Conservation (phyloP, 1,284 basidiomycete species). For the Sporisorium graminicola region DNA sequence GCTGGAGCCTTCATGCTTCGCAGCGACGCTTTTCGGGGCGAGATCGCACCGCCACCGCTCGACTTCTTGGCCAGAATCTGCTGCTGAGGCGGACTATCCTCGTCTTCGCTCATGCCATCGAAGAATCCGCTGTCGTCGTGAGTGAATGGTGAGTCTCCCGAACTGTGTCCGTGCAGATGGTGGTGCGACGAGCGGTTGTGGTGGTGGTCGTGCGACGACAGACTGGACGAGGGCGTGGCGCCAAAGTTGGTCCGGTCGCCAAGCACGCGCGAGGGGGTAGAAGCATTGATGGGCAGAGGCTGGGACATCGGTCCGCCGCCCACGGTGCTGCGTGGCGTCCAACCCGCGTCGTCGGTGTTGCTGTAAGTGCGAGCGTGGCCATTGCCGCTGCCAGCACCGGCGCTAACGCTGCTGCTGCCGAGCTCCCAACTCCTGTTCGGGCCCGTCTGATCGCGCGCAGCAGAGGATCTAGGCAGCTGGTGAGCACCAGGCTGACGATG, state of each 20-base stretch:
- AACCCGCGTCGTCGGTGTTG: slow-evolving; percentile 21
- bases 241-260: slow-evolving; percentile 36
- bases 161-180: slow-evolving; percentile 8
- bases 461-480: slow-evolving; percentile 14
- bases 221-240: slow-evolving; percentile 7
- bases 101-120: slow-evolving; percentile 39
- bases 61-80: not conserved
- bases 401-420: not conserved
- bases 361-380: slow-evolving; percentile 15
- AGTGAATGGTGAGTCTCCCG: slow-evolving; percentile 20
- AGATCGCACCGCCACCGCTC: not conserved
- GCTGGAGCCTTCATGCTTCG: slow-evolving; percentile 9
- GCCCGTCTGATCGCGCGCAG: slow-evolving; percentile 2
- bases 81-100: slow-evolving; percentile 9
- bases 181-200: slow-evolving; percentile 5
- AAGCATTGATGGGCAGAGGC: slow-evolving; percentile 23
- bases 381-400: not conserved
- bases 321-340: slow-evolving; percentile 17
- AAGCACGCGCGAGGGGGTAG: slow-evolving; percentile 38
- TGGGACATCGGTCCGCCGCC: slow-evolving; percentile 20
- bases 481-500: slow-evolving; percentile 14
- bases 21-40: slow-evolving; percentile 31
- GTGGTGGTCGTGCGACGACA: slow-evolving; percentile 1
- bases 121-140: slow-evolving; percentile 63
- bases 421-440: slow-evolving; percentile 22